Evolutionary conservation across 257 asterid species (phyloP), one percentile per base, ranked within the genome.

Genomic region (Plantago major): DNA sequence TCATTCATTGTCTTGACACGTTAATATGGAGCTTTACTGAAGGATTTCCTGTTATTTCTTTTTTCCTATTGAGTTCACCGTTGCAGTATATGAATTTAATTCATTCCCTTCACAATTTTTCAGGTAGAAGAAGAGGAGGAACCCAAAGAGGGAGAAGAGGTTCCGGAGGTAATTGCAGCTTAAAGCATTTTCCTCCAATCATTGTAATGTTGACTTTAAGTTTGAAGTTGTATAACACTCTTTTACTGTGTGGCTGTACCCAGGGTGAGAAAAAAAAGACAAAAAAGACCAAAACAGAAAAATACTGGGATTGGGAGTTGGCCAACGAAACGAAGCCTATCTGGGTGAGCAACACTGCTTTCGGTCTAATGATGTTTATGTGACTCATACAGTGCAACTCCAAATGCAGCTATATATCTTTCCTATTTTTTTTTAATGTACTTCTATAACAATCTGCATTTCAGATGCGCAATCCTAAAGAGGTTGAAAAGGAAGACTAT

Each of bases 91-190:
- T 65, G 55, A 46, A 26, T 42, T 52, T 70, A n/a, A 18, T 63
- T 63, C 16, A 28, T 46, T 61, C 9, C 40, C 60, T 60, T 58
- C 49, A 52, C 67, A 22, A 45, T 62, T 65, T n/a, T 63, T 60
- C 81, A 93, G 99, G 99, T 93, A 65, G 99, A 93, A 71, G 99
- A 87, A 70, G 97, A 87, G 82, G 96, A 85, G 62, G 93, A 78
- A 63, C 88, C 91, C 22, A 93, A 93, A 68, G 99, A 93, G 73
- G 99, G 96, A 58, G 97, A 93, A 75, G 95, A 87, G 79, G 55
- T 68, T 48, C 73, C 87, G 1, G 97, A 93, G 89, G 99, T 93
- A 76, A 69, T 52, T 53, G 15, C 11, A 68, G 55, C 50, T 52
- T 54, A 55, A 65, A 16, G 12, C 37, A 57, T 18, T 38, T 62